These are phyloP conservation scores for Candida nemodendra DNA, from an alignment of 805 yeast genomes.

Conservation along the genomic window DNA sequence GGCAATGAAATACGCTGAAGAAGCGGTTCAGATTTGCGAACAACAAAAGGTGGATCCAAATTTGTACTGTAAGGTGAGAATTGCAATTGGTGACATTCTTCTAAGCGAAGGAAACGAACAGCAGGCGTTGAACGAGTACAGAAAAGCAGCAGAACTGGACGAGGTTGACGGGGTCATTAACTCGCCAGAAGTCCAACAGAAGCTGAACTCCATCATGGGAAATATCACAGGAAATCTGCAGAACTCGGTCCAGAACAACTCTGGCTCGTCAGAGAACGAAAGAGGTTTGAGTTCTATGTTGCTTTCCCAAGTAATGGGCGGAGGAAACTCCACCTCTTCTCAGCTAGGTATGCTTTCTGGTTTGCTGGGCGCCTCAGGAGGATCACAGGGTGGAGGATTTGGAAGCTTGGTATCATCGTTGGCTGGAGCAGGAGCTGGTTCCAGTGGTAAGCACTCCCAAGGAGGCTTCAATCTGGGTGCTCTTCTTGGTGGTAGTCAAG, in stretches of 20 bases:
- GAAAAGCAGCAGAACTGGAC: slow-evolving; percentile 31
- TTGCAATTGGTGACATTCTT: slow-evolving; percentile 29
- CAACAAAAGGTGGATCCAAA: slow-evolving; percentile 27
- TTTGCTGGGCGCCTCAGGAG: slow-evolving; percentile 20
- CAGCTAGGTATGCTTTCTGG: slow-evolving; percentile 28
- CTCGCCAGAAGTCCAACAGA: slow-evolving; percentile 32
- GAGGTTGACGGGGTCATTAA: slow-evolving; percentile 32
- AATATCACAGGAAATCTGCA: slow-evolving; percentile 24
- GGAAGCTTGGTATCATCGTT: slow-evolving; percentile 26
- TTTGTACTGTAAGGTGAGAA: slow-evolving; percentile 24
- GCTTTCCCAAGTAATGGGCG: slow-evolving; percentile 26
- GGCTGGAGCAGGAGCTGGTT: slow-evolving; percentile 25
- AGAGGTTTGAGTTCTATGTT: slow-evolving; percentile 30
- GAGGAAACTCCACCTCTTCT: slow-evolving; percentile 26
- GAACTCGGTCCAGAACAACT: slow-evolving; percentile 21
- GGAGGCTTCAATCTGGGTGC: slow-evolving; percentile 31
- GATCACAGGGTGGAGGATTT: slow-evolving; percentile 23
- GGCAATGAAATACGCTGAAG: slow-evolving; percentile 17
- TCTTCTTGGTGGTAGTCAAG: slow-evolving; percentile 19
- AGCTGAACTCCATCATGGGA: slow-evolving; percentile 22
- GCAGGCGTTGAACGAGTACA: slow-evolving; percentile 29
- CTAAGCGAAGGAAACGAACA: slow-evolving; percentile 23
- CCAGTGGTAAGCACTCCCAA: slow-evolving; percentile 19
- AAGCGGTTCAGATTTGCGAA: slow-evolving; percentile 23
- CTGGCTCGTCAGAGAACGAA: slow-evolving; percentile 25